A percentile compares a stretch with the other conserved stretches of the same genome.
Evolutionary conservation across 1,284 basidiomycete species (phyloP).

Genomic region (Malassezia equina): DNA sequence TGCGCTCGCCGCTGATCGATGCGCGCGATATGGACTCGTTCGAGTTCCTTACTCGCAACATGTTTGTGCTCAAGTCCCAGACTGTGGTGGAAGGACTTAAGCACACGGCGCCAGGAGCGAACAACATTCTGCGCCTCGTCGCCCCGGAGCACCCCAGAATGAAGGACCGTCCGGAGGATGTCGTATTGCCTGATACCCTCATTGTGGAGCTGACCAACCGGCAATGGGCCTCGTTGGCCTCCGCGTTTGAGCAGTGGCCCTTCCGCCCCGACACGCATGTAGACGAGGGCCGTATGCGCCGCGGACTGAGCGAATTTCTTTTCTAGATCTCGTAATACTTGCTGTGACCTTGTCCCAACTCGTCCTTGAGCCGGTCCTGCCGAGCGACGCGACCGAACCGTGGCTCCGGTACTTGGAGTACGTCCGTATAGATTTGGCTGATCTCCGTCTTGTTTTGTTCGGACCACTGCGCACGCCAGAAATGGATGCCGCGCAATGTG

Average conservation of each 20-base stretch:
- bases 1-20: slow-evolving; percentile 21
- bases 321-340: slow-evolving; percentile 15
- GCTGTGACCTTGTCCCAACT: slow-evolving; percentile 15
- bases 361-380: slow-evolving; percentile 13
- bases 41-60: slow-evolving; percentile 37
- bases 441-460: slow-evolving; percentile 54
- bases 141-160: slow-evolving; percentile 18
- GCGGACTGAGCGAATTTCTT: slow-evolving; percentile 8
- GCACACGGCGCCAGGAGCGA: slow-evolving; percentile 36
- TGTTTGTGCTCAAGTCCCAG: slow-evolving; percentile 35
- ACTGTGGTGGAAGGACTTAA: slow-evolving; percentile 28
- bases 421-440: slow-evolving; percentile 58
- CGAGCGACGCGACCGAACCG: slow-evolving; percentile 9
- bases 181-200: slow-evolving; percentile 24
- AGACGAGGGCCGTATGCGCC: slow-evolving; percentile 27
- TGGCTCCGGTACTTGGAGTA: slow-evolving; percentile 49
- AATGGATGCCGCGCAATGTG: slow-evolving; percentile 58
- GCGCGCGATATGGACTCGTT: slow-evolving; percentile 32
- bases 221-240: slow-evolving; percentile 36
- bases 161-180: slow-evolving; percentile 19
- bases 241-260: slow-evolving; percentile 44
- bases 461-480: slow-evolving; percentile 70
- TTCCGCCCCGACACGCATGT: slow-evolving; percentile 36
- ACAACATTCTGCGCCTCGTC: slow-evolving; percentile 34
- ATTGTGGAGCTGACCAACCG: slow-evolving; percentile 31